Evolutionary conservation across 306 rosid genomes (phyloP), one percentile per base, ranked within the genome.

Genomic region (Glycine soja): DNA sequence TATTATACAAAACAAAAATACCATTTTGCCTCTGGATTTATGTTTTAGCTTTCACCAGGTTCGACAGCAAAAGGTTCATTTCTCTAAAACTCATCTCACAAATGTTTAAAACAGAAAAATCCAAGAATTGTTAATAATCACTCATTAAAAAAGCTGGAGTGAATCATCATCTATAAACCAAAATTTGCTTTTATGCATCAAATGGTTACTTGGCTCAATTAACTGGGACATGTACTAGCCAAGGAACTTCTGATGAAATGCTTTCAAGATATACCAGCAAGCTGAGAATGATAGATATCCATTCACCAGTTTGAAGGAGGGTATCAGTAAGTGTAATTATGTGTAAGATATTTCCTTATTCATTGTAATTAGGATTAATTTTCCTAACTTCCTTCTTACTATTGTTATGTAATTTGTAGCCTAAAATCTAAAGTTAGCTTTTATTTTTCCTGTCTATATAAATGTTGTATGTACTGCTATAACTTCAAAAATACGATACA

Each of bases 31-130:
- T 62, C 46, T 36, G 36, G 53, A 53, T 7, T 80, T 62, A 13
- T 6, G 19, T 53, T 74, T 53, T 53, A 72, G 32, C 66, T 72
- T 63, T 73, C 74, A 43, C 69, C 13, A 7, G 34, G 69, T 40
- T 64, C 54, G 68, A 42, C 40, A 65, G 53, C 75, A 62, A 16
- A 73, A 42, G 47, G 19, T 52, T 56, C 13, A 68, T 24, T 77
- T 36, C 71, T 80, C 57, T 53, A 64, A 52, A 50, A 40, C 45
- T 6, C 50, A 74, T 74, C 50, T 56, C 30, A 58, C 51, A 32
- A 59, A 79, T 79, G 68, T 57, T 47, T 59, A 10, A 71, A 61
- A 67, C 53, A 47, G 71, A 16, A 59, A 61, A 66, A 61, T 71
- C 62, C 72, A 80, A 71, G 16, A 36, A 59, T 48, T 71, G 19